Base-by-base conservation (phyloP, 1,284 basidiomycete genomes). In the Agroathelia rolfsii region DNA sequence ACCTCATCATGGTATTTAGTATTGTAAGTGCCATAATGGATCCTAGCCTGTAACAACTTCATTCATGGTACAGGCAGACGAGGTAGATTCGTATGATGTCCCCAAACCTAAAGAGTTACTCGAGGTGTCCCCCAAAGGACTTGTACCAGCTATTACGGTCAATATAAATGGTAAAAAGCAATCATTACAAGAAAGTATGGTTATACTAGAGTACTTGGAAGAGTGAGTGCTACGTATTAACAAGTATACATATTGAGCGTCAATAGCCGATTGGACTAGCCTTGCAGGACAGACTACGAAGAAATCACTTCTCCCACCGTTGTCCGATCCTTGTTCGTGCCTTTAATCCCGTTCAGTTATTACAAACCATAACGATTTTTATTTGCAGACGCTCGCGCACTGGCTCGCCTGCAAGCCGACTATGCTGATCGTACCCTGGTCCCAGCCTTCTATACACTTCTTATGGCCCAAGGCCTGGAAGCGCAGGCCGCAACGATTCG, bases 371-470 rank as follows among this genome's bases (percentile, higher is more conserved):
- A 34, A 24, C n/a, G n/a, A n/a, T n/a, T n/a, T n/a, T n/a, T n/a
- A n/a, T n/a, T n/a, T n/a, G n/a, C 24, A 78, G 79, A 83, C 52
- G 70, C 72, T 2, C 64, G 77, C 1, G 77, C 76, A 2, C 61
- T 81, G 13, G 63, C 76, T 9, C 72, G 78, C 12, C 66, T 87
- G 4, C 74, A 82, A 48, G 64, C 68, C 5, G 80, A 85, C 55
- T 72, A 77, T 43, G 58, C 76, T 50, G 77, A 71, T 42, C 73
- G 76, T 4, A 53, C 55, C 12, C 51, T 87, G 27, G 65, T 87
- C 6, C 82, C 84, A 2, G 66, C 77, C 0, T 88, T 87, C 56
- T 87, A 87, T 47, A 72, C 79, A 15, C 85, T 69, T 47, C 63
- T 87, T 8, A 82, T 87, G 58, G 76, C 81, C 0, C 84, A 85